Evolutionary conservation across 2,329 filamentous ascomycete genomes (phyloP), one percentile per base, ranked within the genome.

Genomic region (Phialocephala sp.): DNA sequence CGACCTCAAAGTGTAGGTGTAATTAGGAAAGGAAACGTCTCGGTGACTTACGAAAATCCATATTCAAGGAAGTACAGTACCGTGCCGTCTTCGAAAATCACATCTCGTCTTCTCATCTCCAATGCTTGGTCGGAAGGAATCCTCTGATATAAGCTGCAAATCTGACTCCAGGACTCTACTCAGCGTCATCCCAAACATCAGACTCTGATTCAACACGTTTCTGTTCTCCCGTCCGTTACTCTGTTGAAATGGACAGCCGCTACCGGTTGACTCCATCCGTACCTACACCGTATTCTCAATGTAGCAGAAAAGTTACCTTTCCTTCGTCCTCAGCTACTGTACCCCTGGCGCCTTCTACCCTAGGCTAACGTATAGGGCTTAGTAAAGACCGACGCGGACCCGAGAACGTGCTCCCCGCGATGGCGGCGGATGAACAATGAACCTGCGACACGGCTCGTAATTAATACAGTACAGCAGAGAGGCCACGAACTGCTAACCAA

Each of bases 381-480:
- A 54, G 50, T 54, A 54, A 54, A 18, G 24, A 14, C 24, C 24
- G 50, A 22, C 3, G 45, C 20, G 45, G 18, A 20, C 20, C 12
- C 6, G 9, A n/a, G 32, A 54, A 54, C 50, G 50, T 32, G 27
- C 50, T 14, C 12, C 8, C 12, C 8, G 12, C 50, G 11, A 18
- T 32, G 50, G 27, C 50, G 47, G 50, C 50, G 50, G 50, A 54
- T 35, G 45, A 50, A 50, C n/a, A 22, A 54, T 35, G 45, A 50
- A 50, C n/a, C 45, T 50, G 12, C 14, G 11, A 27, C 18, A 14
- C 24, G 22, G 27, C 50, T 32, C 50, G 27, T 32, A 32, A 32
- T 32, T 32, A 32, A 6, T 32, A 32, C 27, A 32, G 27, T 32
- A 32, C 27, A 32, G 27, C n/a, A 18, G 14, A 43, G n/a, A 2